Evolutionary conservation across 2,329 filamentous ascomycete species (phyloP), one percentile per base, ranked within the genome.

Genomic region (Fusarium anguioides): DNA sequence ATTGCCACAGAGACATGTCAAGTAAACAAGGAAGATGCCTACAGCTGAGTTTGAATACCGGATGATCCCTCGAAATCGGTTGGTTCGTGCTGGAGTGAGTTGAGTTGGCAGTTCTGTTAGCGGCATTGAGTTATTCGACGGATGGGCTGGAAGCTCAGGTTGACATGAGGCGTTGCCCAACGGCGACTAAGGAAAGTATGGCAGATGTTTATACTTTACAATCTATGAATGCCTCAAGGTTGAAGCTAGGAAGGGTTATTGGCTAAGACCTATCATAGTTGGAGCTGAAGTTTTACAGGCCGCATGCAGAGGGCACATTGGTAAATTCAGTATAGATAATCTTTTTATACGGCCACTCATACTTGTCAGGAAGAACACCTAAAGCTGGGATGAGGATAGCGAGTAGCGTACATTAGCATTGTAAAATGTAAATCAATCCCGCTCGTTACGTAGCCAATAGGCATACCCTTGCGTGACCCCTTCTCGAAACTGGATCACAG

Each of bases 61-160:
- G 29, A 26, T 8, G 46, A 49, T 35, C 39, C 14, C 18, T 29
- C 15, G n/a, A 27, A 24, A 36, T 50, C 39, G 42, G 50, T 15
- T 54, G 49, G 24, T 45, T 56, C 44, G 42, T 58, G 37, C 42
- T 27, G 18, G n/a, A 35, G 11, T 12, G 11, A 29, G 27, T 29
- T 23, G 33, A 47, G 26, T 23, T 21, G 41, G 50, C 50, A 40
- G 49, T 20, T 42, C 46, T 45, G 24, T 27, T 54, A 48, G 51
- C 29, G 48, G 37, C 37, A 31, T 57, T 41, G 33, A 37, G 50
- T 49, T 49, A 51, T 64, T 68, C 29, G 21, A 51, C 50, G 49
- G 35, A 52, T 40, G 67, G 60, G 67, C 60, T 70, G 64, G 54
- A 55, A 65, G 52, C 51, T 62, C 63, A 68, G 63, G 41, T 53